phyloP scores from a whole-genome alignment of 164 flowering plant genomes.

The Malania oleifera region DNA sequence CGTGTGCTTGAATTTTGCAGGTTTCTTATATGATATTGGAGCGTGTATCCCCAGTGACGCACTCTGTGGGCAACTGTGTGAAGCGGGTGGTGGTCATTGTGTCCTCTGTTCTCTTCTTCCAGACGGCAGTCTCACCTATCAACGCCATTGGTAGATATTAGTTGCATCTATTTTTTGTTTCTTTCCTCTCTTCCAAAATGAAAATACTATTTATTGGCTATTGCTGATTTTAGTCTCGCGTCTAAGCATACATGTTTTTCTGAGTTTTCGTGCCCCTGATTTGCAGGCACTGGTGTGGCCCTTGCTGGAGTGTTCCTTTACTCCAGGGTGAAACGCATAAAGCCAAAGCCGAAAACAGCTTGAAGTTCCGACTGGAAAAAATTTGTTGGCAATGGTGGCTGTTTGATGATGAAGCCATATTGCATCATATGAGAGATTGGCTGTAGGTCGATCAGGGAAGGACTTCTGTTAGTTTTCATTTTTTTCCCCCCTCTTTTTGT shows the following conservation, averaged over 20 bases:
- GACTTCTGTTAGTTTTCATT: too few species aligned
- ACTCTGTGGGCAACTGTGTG: constrained; percentile 93
- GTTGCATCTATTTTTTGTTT: neutral
- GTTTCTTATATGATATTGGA: constrained; percentile 89
- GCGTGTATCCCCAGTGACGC: constrained; percentile 94
- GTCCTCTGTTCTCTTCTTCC: constrained; percentile 84
- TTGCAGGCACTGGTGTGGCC: constrained; percentile 84
- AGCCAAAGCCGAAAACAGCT: constrained; percentile 62
- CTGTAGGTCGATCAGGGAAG: too few species aligned
- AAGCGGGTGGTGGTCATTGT: constrained; percentile 96
- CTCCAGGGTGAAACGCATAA: constrained; percentile 79
- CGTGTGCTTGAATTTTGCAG: constrained; percentile 39
- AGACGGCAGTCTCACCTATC: constrained; percentile 70
- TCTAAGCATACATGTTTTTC: neutral
- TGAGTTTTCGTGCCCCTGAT: neutral
- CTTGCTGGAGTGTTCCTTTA: constrained; percentile 94
- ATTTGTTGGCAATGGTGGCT: constrained; percentile 7
- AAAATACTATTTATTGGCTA: neutral
- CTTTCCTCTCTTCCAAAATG: neutral
- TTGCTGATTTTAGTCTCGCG: neutral
- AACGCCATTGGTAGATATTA: constrained; percentile 65
- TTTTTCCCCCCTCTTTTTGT: too few species aligned
- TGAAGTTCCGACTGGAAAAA: constrained; percentile 13
- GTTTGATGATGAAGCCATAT: neutral
- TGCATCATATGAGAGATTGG: too few species aligned